Evolutionary conservation across 257 asterid species (phyloP), one percentile per base, ranked within the genome.

Genomic region (Cynanchum wilfordii): DNA sequence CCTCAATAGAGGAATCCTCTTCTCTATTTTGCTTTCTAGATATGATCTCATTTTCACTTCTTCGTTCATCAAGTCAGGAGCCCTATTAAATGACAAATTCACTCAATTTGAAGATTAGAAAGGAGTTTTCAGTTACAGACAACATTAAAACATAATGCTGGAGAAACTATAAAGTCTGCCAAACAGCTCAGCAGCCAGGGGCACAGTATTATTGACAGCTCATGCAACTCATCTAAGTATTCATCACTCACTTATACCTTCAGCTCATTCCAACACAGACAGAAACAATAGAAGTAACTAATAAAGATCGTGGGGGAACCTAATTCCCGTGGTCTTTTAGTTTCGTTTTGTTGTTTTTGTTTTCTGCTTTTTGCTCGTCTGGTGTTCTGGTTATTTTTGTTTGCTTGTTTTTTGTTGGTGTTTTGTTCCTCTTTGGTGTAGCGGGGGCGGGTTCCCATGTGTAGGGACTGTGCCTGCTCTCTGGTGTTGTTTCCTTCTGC

Each of bases 1-100:
- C 93, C 1, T 92, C 96, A 7, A 87, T 96, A 15, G 91, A 84
- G 65, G 89, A 84, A 67, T 80, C 86, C 52, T 86, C 96, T 29
- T 84, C 89, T 72, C 79, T 79, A 5, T 75, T 75, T 9, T 79
- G 85, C 77, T 85, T 89, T 75, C 74, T 83, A 55, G 87, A 81
- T 58, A 60, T 62, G 88, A 57, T 72, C n/a, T n/a, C n/a, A n/a
- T n/a, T n/a, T n/a, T n/a, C n/a, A n/a, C n/a, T n/a, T n/a, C n/a
- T n/a, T n/a, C 76, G 83, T 59, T 76, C 85, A 70, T 80, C 89
- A 66, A 60, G 75, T 83, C 82, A 85, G 73, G 51, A 44, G 78
- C 76, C 90, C 98, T 92, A 84, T 58, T 72, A 52, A 76, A 62
- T 74, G 10, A 73, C 57, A 73, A 63, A 67, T 27, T 19, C 45